Evolutionary conservation across 2,329 filamentous ascomycete species (phyloP).

Genomic region (Coniochaeta ligniaria): DNA sequence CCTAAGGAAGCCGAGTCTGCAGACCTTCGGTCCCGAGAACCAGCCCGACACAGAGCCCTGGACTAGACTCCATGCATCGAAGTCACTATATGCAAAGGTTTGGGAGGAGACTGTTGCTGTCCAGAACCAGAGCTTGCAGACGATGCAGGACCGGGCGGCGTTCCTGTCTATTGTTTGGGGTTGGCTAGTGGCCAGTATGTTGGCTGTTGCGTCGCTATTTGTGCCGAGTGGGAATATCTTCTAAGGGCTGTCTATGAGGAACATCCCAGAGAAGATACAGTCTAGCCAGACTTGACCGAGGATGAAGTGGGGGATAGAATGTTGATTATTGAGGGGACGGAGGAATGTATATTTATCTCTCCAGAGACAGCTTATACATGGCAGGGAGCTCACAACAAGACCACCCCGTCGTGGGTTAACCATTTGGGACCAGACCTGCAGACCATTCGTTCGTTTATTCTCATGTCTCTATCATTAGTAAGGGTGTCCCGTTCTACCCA

Average conservation of each 20-base stretch:
- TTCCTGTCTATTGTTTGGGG: constrained; percentile 25
- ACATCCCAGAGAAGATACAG: not conserved
- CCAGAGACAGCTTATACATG: too few relatives aligned
- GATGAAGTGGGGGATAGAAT: too few relatives aligned
- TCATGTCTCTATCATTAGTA: not conserved
- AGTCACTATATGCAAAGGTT: constrained; percentile 18
- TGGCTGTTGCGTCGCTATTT: constrained; percentile 22
- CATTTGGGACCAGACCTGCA: too few relatives aligned
- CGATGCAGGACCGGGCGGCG: constrained; percentile 26
- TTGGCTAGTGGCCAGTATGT: constrained; percentile 18
- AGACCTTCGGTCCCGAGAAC: constrained; percentile 26
- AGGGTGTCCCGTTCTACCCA: not conserved
- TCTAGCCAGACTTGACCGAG: not conserved
- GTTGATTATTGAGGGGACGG: too few relatives aligned
- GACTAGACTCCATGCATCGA: constrained; percentile 18
- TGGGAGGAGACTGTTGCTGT: constrained; percentile 18
- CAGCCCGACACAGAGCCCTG: constrained; percentile 22
- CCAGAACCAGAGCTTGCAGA: constrained; percentile 21
- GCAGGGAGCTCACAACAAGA: too few relatives aligned
- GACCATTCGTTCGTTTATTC: not conserved
- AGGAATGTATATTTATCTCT: too few relatives aligned
- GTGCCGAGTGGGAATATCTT: constrained; percentile 17
- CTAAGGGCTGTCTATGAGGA: not conserved
- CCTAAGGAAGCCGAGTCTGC: constrained; percentile 19
- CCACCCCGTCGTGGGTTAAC: too few relatives aligned